These are phyloP conservation scores for Lactarius akahatsu DNA, from an alignment of 768 basidiomycete species.

Conservation along the genomic window DNA sequence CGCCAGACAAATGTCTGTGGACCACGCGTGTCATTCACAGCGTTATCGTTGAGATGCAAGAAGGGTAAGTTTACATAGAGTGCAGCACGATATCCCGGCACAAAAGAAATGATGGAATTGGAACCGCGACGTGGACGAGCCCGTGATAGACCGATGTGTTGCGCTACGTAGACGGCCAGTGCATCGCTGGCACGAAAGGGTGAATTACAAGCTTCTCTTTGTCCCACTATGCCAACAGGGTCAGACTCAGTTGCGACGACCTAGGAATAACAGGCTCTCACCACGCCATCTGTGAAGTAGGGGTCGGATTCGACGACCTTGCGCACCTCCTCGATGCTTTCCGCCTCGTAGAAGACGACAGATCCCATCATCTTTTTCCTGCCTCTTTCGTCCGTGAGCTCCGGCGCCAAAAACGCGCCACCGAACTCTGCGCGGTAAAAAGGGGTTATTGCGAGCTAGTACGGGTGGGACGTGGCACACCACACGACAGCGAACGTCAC, in stretches of 20 bases:
- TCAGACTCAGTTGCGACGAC: neutral
- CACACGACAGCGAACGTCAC: neutral
- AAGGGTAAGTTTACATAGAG: neutral
- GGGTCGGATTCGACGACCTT: slow-evolving; percentile 32
- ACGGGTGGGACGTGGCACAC: too few relatives aligned
- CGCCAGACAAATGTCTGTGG: neutral
- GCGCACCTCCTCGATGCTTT: slow-evolving; percentile 32
- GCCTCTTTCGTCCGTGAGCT: slow-evolving; percentile 19
- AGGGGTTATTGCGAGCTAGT: neutral
- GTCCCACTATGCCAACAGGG: slow-evolving; percentile 17
- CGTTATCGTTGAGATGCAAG: neutral
- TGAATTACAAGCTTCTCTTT: slow-evolving; percentile 20
- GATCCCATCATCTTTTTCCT: slow-evolving; percentile 33
- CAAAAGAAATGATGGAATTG: neutral
- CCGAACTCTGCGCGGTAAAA: slow-evolving; percentile 16
- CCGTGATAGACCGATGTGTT: neutral
- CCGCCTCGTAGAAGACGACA: slow-evolving; percentile 30
- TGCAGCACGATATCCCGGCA: neutral
- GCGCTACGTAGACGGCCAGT: slow-evolving; percentile 17
- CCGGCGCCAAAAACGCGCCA: slow-evolving; percentile 24
- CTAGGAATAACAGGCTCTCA: slow-evolving; percentile 20
- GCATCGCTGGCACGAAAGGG: slow-evolving; percentile 22
- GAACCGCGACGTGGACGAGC: neutral
- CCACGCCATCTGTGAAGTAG: slow-evolving; percentile 34
- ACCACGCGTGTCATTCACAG: neutral